Evolutionary conservation across 2,329 filamentous ascomycete species (phyloP), one percentile per base, ranked within the genome.

Genomic region (Drechslerella dactyloides): DNA sequence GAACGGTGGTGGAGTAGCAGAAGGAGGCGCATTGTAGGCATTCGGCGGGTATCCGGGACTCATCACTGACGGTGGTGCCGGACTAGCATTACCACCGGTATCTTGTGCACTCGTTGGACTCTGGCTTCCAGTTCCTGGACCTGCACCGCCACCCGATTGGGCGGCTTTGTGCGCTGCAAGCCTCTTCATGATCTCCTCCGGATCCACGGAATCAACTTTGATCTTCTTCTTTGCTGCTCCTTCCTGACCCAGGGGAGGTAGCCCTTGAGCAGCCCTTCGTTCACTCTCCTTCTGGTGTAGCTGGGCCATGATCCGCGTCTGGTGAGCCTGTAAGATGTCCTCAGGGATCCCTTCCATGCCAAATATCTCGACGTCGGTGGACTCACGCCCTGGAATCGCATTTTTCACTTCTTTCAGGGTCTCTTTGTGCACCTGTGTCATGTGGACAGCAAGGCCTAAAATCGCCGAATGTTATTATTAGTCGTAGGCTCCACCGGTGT

Each of bases 401-500:
- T 97, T 97, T 77, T 97, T 93, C 78, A 99, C 92, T 50, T 87
- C 86, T 19, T 86, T 87, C 55, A 97, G 85, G 30, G 88, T 90
- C 80, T 97, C 93, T 80, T 99, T 99, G 83, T 99, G 94, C 53
- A 99, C 94, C 80, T 99, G 94, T 79, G 93, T 96, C 91, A 97
- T 90, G 80, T 99, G 94, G 61, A 99, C 94, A 37, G 90, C 90
- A 72, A 99, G 86, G 83, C 94, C 92, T 96, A 75, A 23, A 7
- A 40, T 57, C 62, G 59, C 19, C 51, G 46, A 46, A 10, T 46
- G 57, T 54, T 63, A 23, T 50, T 8, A 42, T 37, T 40, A 37
- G 52, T 57, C 21, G n/a, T 30, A 35, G 33, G 59, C 24, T 51
- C 44, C 23, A 30, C 37, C 37, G 13, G 24, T 19, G 2, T 44